Percentiles rank a stretch among this genome's conserved stretches.
Conservation (phyloP, 2,329 filamentous ascomycete genomes). For the Colletotrichum higginsianum region DNA sequence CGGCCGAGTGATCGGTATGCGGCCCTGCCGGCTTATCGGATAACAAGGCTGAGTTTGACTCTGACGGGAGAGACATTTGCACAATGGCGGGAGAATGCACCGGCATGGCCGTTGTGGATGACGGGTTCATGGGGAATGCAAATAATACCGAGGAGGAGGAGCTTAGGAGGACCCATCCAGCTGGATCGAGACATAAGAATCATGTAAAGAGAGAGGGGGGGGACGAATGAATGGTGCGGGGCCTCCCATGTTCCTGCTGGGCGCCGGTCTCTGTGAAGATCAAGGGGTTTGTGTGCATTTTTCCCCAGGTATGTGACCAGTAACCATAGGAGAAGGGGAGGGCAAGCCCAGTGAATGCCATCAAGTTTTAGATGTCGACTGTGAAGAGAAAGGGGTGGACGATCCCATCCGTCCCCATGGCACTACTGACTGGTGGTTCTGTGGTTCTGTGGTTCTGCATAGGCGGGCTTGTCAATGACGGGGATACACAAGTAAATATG, state of each 20-base stretch:
- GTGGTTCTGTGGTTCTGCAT: no score
- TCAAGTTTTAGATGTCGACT: no score
- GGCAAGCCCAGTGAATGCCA: no score
- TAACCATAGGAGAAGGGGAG: no score
- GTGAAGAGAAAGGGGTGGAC: no score
- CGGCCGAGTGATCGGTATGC: neutral
- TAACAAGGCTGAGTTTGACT: constrained; percentile 8
- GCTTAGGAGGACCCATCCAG: constrained; percentile 4
- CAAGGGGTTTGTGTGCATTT: neutral
- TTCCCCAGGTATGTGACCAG: no score
- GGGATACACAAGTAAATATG: no score
- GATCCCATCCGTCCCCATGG: no score
- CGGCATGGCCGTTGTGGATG: constrained; percentile 22
- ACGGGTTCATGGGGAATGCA: constrained; percentile 5
- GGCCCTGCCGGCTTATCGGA: neutral
- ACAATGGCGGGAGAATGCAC: constrained; percentile 7
- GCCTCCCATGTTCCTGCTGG: neutral
- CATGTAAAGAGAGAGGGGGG: neutral
- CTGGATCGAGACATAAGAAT: constrained; percentile 31
- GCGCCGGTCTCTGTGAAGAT: neutral
- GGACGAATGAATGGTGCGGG: neutral
- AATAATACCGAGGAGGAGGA: neutral
- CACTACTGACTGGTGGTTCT: no score
- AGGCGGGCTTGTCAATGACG: no score
- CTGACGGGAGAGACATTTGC: constrained; percentile 12